Conservation (phyloP, 768 basidiomycete genomes). For the Russula foetens region DNA sequence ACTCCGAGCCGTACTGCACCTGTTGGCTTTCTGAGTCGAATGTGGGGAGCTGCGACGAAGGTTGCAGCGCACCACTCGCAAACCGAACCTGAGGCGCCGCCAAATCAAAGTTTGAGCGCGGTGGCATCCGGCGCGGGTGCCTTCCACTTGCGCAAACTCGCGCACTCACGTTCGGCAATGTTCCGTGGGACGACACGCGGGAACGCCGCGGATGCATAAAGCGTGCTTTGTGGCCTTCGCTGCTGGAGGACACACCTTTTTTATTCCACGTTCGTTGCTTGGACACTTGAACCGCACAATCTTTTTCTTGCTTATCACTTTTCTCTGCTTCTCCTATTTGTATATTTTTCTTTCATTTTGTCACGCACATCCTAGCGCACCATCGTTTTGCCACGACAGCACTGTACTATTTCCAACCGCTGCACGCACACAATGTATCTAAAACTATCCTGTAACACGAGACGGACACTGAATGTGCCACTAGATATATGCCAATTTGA, state of each 20-base stretch:
- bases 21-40: constrained; percentile 55
- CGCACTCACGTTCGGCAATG: constrained; percentile 39
- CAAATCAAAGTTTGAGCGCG: constrained; percentile 24
- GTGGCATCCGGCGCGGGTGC: constrained; percentile 24
- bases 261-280: constrained; percentile 15
- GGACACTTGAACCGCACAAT: constrained; percentile 2
- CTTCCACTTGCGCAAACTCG: constrained; percentile 32
- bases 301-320: constrained; percentile 9
- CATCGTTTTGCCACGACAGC: constrained; percentile 15
- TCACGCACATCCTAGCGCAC: constrained; percentile 17
- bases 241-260: constrained; percentile 11
- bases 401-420: constrained; percentile 10
- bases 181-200: constrained; percentile 26
- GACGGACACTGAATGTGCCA: constrained; percentile 3
- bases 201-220: background rate
- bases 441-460: constrained; percentile 7
- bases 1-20: constrained; percentile 25
- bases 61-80: constrained; percentile 17
- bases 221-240: background rate
- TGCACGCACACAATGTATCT: background rate
- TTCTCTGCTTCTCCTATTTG: background rate
- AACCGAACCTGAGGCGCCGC: constrained; percentile 8
- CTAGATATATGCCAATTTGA: background rate
- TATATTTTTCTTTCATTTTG: constrained; percentile 2
- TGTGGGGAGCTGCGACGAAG: constrained; percentile 62